Base-by-base conservation (phyloP, 306 rosid genomes). In the Ziziphus jujuba region DNA sequence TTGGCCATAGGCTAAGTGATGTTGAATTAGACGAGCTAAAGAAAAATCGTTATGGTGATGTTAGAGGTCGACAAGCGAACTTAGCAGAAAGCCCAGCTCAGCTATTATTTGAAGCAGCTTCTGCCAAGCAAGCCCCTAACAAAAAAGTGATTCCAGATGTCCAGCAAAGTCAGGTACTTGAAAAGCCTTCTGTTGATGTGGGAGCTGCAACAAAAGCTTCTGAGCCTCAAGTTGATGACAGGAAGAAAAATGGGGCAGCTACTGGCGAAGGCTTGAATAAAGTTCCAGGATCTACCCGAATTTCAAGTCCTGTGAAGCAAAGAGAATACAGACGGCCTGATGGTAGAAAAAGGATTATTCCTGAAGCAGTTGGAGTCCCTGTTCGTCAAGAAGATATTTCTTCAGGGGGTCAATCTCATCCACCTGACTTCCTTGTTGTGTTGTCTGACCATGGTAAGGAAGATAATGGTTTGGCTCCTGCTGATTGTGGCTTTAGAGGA, bases 241-340 rank as follows among this genome's bases (percentile, higher is more conserved):
- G 73, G 63, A 92, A 84, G 72, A 92, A 85, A 79, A 80, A 67
- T 60, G 87, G 69, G 35, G 90, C 70, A 65, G 66, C 82, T 65
- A 66, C 78, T 68, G 81, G 77, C 66, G 95, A 84, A 59, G 82
- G 85, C 23, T 40, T 76, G 63, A 88, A 75, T 74, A 88, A 85
- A 74, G 89, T 64, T 49, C 65, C 87, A 9, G 74, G 84, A 54
- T 69, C 99, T 63, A 73, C 65, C 53, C 89, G 83, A 63, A 74
- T 84, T 64, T 81, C 95, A 51, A 87, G 96, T 76, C 97, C 96
- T 60, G 97, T 93, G 63, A 93, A 93, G 82, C 99, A 93, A 77
- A 88, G 96, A 74, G 99, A 93, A 74, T 93, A 93, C 84, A 88
- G 96, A 72, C 86, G 99, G 31, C 95, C 97, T 50, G 97, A 93